These are phyloP conservation scores for Cutaneotrichosporon sp. DNA, from an alignment of 1,284 basidiomycete species.

Conservation along the genomic window DNA sequence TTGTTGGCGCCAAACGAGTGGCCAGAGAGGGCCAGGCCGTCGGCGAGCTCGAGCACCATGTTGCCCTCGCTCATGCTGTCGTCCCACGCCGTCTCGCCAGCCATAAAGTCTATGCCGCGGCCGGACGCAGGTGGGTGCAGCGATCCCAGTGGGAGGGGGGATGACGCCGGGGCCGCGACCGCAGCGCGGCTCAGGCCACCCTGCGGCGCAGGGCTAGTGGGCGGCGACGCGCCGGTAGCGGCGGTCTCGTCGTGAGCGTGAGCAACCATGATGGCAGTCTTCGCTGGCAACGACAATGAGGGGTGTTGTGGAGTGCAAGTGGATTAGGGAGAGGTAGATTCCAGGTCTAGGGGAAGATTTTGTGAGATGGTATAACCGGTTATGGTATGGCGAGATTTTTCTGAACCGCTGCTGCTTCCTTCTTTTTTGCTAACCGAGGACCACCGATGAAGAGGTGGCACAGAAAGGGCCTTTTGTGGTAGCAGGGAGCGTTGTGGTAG, in stretches of 20 bases:
- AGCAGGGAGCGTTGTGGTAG: constrained; percentile 1
- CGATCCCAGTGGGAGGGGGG: constrained; percentile 26
- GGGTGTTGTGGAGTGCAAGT: background rate
- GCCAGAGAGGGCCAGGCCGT: constrained; percentile 83
- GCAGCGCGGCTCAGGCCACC: constrained; percentile 13
- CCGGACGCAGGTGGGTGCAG: constrained; percentile 46
- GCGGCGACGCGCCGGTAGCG: constrained; percentile 14
- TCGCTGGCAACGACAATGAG: background rate
- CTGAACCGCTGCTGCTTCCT: too few relatives aligned
- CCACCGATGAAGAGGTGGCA: background rate
- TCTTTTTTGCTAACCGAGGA: constrained; percentile 2
- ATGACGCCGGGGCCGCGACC: constrained; percentile 20
- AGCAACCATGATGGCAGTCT: constrained; percentile 15
- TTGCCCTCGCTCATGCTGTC: constrained; percentile 43
- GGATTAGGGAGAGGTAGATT: background rate
- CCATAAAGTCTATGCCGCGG: constrained; percentile 44
- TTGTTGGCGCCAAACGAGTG: constrained; percentile 92
- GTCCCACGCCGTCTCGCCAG: constrained; percentile 37
- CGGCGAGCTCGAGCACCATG: constrained; percentile 80
- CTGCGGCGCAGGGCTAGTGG: constrained; percentile 18
- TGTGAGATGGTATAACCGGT: background rate
- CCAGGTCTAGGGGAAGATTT: background rate
- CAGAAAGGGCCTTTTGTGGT: background rate
- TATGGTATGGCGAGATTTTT: background rate
- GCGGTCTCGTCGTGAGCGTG: constrained; percentile 12